These are phyloP conservation scores for Anthracocystis walkeri DNA, from an alignment of 1,284 basidiomycete genomes.

Conservation along the genomic window DNA sequence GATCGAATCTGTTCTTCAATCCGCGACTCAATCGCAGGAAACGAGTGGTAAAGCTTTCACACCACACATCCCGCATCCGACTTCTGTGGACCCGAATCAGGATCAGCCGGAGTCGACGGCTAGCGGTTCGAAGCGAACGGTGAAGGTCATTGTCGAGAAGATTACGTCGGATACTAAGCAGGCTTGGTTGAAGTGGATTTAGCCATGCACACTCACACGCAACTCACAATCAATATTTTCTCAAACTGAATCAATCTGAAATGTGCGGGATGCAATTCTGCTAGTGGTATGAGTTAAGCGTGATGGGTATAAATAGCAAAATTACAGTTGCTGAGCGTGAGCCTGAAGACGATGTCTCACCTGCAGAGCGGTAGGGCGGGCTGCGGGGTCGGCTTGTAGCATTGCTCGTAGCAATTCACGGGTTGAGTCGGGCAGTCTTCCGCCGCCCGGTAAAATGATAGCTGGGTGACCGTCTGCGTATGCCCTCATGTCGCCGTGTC, in stretches of 20 bases:
- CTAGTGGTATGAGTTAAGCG: not conserved
- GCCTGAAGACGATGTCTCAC: conserved; percentile 29
- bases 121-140: conserved; percentile 3
- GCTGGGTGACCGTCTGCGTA: conserved; percentile 64
- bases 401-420: conserved; percentile 60
- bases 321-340: not conserved
- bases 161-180: conserved; percentile 46
- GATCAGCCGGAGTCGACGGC: not conserved
- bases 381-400: conserved; percentile 48
- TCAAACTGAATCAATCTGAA: not conserved
- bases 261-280: not conserved
- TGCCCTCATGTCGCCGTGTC: conserved; percentile 15
- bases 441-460: conserved; percentile 64
- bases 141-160: conserved; percentile 48
- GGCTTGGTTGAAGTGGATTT: conserved; percentile 56
- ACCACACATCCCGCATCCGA: conserved; percentile 40
- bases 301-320: not conserved
- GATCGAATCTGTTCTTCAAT: conserved; percentile 25
- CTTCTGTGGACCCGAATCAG: not conserved
- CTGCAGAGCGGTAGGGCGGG: conserved; percentile 53
- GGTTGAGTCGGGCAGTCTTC: conserved; percentile 58
- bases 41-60: conserved; percentile 5
- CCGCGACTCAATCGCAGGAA: not conserved
- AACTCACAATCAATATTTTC: too few relatives aligned
- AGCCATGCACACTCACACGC: not conserved